Base-by-base conservation (phyloP, 345 rosid species). In the Combretum micranthum region DNA sequence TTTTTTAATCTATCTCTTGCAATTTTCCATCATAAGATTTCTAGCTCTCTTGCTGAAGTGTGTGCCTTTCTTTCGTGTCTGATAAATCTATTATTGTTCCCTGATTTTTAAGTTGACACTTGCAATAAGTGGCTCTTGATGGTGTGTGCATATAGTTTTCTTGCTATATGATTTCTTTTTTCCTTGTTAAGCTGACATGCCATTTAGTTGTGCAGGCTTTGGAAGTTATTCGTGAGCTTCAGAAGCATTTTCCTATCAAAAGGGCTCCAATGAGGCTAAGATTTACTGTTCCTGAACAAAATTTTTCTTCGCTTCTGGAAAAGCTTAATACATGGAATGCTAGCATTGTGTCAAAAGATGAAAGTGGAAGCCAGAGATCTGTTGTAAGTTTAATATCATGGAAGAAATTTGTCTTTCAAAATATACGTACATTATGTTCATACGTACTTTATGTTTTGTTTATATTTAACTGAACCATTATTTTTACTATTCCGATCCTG, bases 221-320 rank as follows among this genome's bases (percentile, higher is more conserved):
- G 44, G 99, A 89, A 59, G 87, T 93, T 53, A 93, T 93, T 50
- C 90, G 90, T 45, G 90, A 93, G 80, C 87, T 93, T 67, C 90
- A 93, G 69, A 87, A 89, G 73, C 91, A 87, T n/a, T 93, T 76
- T 65, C 99, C 99, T 2, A 77, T 93, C 47, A 87, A 82, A 68
- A 73, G 99, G 45, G 83, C 99, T 60, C 97, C 99, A 2, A 93
- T 93, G 97, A 80, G 91, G 64, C 65, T 89, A 22, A 80, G 85
- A 47, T 82, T 93, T 64, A 72, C 73, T 37, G 68, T 85, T 49
- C 69, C 87, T 25, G 68, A 65, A 20, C 74, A 69, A 21, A 78
- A 67, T 63, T 64, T 69, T 43, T 44, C 83, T 18, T 56, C 82
- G 47, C 84, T 89, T 22, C 42, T 77, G 52, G 95, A 80, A 63